Base-by-base conservation (phyloP, 768 basidiomycete species). In the Multifurca ochricompacta region DNA sequence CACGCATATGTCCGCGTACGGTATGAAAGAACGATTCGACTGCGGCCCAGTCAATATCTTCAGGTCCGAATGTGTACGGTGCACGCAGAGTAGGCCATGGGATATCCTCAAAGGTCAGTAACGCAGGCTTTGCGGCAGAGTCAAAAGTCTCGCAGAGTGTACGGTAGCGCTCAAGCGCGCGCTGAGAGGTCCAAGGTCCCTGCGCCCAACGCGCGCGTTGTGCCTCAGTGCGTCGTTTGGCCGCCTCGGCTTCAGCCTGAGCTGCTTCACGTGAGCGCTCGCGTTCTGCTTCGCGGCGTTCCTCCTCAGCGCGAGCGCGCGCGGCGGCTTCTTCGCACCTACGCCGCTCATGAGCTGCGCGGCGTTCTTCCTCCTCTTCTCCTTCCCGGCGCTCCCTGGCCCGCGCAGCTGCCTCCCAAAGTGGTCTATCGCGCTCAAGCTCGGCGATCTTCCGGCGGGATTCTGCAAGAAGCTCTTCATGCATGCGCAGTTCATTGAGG, bases 61-160 rank as follows among this genome's bases (percentile, higher is more conserved):
- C 79, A 1, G 85, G 67, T 6, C 74, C 73, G 54, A 82, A 77
- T 21, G 66, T 63, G 18, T 69, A 65, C 2, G 83, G 83, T 19
- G 76, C 68, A 44, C 72, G 70, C 32, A 91, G 66, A 13, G 83
- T 80, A 2, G 89, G 89, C 88, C 88, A 91, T 0, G 88, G 87
- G 28, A 91, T 72, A 36, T 74, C 75, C 42, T 81, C 77, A 54
- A 82, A 80, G 3, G 73, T 66, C n/a, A 88, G 66, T 3, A 81
- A 78, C 13, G 74, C 67, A 19, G 74, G 73, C 34, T 70, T 59
- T 3, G 75, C 70, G 67, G 77, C 69, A 14, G 69, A 63, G 65
- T 90, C 85, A 63, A 91, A 91, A 30, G 74, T 72, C 19, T 80
- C 81, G 56, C 77, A 72, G 6, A 85, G 72, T 30, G 66, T 63